A percentile compares a stretch with the other conserved stretches of the same genome.
Evolutionary conservation across 2,329 filamentous ascomycete species (phyloP).

Genomic region (Uncinocarpus reesii): DNA sequence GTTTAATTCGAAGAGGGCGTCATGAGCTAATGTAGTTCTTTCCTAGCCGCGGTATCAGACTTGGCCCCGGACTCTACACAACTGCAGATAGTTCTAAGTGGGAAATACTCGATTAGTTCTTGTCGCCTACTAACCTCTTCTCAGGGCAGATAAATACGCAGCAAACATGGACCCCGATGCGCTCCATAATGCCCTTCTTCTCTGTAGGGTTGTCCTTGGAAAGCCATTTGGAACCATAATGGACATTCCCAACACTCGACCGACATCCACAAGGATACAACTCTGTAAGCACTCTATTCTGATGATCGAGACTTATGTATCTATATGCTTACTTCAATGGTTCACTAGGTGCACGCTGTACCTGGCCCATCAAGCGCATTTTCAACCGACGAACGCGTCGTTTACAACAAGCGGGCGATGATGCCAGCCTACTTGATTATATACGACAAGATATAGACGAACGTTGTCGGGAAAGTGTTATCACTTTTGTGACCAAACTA

Average conservation of each 20-base stretch:
- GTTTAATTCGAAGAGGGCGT: neutral
- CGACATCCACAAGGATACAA: constrained; percentile 4
- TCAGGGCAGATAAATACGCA: constrained; percentile 7
- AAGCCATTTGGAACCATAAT: neutral
- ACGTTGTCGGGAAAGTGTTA: no score
- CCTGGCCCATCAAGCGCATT: constrained; percentile 9
- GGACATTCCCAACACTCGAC: neutral
- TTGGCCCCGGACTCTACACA: constrained; percentile 7
- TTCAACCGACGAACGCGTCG: constrained; percentile 9
- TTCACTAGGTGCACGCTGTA: constrained; percentile 8
- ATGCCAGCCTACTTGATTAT: constrained; percentile 10
- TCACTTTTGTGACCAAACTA: no score
- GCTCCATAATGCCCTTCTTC: constrained; percentile 4
- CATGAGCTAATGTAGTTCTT: neutral
- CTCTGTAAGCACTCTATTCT: constrained; percentile 3
- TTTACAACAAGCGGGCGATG: constrained; percentile 7
- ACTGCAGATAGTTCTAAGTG: constrained; percentile 11
- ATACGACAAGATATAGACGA: neutral
- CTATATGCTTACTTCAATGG: no score
- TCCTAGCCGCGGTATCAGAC: neutral
- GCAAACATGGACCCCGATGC: neutral
- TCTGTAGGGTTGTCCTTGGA: constrained; percentile 9
- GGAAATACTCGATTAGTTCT: neutral
- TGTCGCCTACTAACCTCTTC: neutral
- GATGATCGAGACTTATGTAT: neutral